Percentiles rank a stretch among this genome's conserved stretches.
Evolutionary conservation across 306 rosid species (phyloP).

Genomic region (Betula pendula): DNA sequence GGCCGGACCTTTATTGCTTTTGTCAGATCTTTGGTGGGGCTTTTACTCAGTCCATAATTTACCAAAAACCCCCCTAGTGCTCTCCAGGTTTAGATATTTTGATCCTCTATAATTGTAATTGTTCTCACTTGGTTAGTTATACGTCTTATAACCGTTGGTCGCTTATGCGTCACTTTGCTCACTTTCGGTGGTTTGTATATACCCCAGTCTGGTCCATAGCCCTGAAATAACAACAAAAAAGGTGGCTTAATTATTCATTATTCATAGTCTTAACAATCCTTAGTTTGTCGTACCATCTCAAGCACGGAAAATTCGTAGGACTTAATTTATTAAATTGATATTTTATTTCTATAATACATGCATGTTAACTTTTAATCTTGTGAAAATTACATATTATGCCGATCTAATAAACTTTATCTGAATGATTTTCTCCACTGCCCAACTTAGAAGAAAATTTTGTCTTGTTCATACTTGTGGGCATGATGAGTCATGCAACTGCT

Average conservation of each 20-base stretch:
- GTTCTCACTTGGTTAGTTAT: not conserved
- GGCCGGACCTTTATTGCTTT: conserved; percentile 19
- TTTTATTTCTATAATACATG: too few species aligned
- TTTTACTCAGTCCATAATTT: not conserved
- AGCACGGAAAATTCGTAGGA: too few species aligned
- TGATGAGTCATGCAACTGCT: not conserved
- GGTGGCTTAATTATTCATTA: too few species aligned
- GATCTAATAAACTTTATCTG: too few species aligned
- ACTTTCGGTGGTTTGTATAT: conserved; percentile 8
- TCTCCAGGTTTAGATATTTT: not conserved
- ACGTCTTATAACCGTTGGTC: not conserved
- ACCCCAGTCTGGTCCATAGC: conserved; percentile 7
- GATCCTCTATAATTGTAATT: not conserved
- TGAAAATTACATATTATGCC: too few species aligned
- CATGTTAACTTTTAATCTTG: too few species aligned
- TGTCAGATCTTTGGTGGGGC: not conserved
- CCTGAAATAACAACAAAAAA: not conserved
- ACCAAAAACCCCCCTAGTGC: not conserved
- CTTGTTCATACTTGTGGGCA: too few species aligned
- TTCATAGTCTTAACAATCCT: too few species aligned
- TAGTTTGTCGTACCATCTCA: too few species aligned
- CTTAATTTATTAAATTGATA: too few species aligned
- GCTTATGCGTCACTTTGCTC: not conserved
- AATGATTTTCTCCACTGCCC: too few species aligned
- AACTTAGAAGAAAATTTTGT: too few species aligned